phyloP scores from a whole-genome alignment of 305 asterid genomes.

The Solanum hybrid region DNA sequence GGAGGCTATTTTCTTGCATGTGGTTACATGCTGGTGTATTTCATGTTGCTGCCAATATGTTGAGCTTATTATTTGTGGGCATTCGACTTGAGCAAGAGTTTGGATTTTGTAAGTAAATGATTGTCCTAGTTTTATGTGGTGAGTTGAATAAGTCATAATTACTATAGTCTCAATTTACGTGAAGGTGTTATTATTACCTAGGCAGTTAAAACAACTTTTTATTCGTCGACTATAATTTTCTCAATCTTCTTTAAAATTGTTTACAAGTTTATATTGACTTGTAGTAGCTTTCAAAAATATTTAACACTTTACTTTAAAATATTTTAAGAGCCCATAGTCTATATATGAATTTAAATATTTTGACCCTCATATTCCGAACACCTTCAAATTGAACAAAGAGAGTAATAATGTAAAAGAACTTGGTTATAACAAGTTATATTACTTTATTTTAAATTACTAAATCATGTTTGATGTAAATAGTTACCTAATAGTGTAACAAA shows the following conservation, averaged over 20 bases:
- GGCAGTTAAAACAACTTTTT: not conserved
- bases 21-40: slow-evolving; percentile 88
- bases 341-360: not conserved
- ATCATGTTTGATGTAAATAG: not conserved
- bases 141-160: not conserved
- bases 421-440: not conserved
- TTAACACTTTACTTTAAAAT: not conserved
- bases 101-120: slow-evolving; percentile 55
- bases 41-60: slow-evolving; percentile 83
- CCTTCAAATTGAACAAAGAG: not conserved
- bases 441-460: not conserved
- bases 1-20: slow-evolving; percentile 79
- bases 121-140: not conserved
- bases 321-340: not conserved
- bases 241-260: not conserved
- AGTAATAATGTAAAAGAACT: not conserved
- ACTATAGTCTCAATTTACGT: not conserved
- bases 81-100: slow-evolving; percentile 90
- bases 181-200: not conserved
- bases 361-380: not conserved
- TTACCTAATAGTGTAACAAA: not conserved
- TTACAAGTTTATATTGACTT: not conserved
- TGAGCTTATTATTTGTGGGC: slow-evolving; percentile 74
- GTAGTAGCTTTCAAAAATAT: not conserved
- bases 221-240: not conserved